These are phyloP conservation scores for Microbotryum saponariae DNA, from an alignment of 1,284 basidiomycete species.

Conservation along the genomic window DNA sequence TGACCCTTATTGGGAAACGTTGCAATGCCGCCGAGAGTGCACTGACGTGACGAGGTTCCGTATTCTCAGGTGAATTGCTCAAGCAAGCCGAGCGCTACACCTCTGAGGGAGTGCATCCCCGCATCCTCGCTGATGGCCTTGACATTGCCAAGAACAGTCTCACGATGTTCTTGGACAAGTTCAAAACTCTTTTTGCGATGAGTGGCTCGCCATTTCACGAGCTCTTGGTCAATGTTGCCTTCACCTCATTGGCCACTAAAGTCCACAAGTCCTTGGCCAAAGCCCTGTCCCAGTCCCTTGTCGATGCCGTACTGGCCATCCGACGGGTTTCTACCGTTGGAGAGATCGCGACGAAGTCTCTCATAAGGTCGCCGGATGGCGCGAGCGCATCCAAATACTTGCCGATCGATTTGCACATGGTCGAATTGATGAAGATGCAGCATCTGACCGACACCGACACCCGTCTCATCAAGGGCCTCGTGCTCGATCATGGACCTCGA, in stretches of 20 bases:
- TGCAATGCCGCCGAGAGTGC: neutral
- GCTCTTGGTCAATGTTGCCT: slow-evolving; percentile 82
- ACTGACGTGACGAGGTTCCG: neutral
- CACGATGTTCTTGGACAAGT: slow-evolving; percentile 73
- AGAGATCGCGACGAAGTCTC: slow-evolving; percentile 45
- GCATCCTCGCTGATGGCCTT: slow-evolving; percentile 89
- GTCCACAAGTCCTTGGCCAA: slow-evolving; percentile 74
- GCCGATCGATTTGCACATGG: slow-evolving; percentile 98
- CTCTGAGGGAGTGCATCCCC: slow-evolving; percentile 95
- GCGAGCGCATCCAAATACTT: slow-evolving; percentile 45
- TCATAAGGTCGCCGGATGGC: slow-evolving; percentile 45
- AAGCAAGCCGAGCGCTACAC: slow-evolving; percentile 98
- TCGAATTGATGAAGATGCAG: slow-evolving; percentile 99
- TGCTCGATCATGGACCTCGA: slow-evolving; percentile 85
- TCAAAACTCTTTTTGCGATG: slow-evolving; percentile 59
- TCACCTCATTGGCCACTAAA: slow-evolving; percentile 93
- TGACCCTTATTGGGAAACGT: neutral
- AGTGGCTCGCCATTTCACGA: slow-evolving; percentile 61
- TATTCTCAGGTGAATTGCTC: slow-evolving; percentile 62
- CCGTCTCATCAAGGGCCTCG: slow-evolving; percentile 89
- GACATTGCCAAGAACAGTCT: slow-evolving; percentile 82
- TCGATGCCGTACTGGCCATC: slow-evolving; percentile 91
- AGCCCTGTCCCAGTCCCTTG: slow-evolving; percentile 82
- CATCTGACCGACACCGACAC: slow-evolving; percentile 97
- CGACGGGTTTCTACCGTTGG: slow-evolving; percentile 40